Conservation (phyloP, 192 early-diverging fungal genomes). For the Backusella mclennaniae region DNA sequence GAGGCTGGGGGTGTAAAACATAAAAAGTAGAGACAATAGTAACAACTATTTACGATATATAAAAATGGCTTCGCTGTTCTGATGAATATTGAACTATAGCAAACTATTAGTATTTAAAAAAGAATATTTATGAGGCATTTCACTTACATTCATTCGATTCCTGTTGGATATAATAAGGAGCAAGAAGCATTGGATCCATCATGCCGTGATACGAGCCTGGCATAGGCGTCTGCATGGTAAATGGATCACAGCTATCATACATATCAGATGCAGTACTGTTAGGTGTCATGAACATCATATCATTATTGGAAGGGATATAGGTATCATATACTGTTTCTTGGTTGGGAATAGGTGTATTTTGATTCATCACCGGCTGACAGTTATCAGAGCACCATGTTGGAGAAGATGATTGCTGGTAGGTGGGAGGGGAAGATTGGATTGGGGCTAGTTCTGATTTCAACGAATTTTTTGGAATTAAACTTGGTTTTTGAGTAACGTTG, state of each 20-base stretch:
- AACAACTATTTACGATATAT: not conserved
- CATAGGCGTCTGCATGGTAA: slow-evolving; percentile 1
- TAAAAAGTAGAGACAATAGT: not conserved
- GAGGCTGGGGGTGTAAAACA: not conserved
- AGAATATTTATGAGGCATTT: not conserved
- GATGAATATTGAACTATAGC: not conserved
- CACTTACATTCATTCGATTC: not conserved
- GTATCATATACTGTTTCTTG: not conserved
- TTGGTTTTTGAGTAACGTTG: not conserved
- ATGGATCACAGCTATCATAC: slow-evolving; percentile 1
- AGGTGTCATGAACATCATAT: not conserved
- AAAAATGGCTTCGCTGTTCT: not conserved
- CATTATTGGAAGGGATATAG: not conserved
- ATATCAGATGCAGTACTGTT: not conserved
- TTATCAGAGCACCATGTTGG: not conserved
- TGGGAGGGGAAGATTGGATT: not conserved
- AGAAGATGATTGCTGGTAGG: not conserved
- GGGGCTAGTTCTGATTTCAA: not conserved
- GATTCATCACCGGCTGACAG: not conserved
- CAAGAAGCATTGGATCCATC: slow-evolving; percentile 13
- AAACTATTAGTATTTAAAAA: not conserved
- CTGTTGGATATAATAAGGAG: slow-evolving; percentile 7
- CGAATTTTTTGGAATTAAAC: not conserved
- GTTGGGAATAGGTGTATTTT: not conserved
- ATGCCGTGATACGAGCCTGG: not conserved